phyloP scores from a whole-genome alignment of 345 rosid species.

The Psidium friedrichsthalianum region DNA sequence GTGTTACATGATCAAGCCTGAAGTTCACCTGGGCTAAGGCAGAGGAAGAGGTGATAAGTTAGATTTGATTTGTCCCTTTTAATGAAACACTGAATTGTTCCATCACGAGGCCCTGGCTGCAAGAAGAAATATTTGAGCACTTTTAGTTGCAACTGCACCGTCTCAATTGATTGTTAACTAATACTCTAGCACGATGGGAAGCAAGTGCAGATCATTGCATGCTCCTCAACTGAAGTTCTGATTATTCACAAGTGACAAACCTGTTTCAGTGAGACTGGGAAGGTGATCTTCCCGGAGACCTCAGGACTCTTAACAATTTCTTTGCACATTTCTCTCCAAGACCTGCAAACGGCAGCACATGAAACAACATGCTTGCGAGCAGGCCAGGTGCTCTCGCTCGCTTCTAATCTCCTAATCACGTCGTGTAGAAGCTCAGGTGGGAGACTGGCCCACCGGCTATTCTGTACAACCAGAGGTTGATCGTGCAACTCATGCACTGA shows the following conservation, averaged over 20 bases:
- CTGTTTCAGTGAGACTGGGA: conserved; percentile 92
- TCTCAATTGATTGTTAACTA: neutral
- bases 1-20: neutral
- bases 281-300: conserved; percentile 81
- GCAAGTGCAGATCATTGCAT: neutral
- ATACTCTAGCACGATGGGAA: neutral
- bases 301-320: conserved; percentile 84
- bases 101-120: conserved; percentile 91
- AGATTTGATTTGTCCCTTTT: conserved; percentile 86
- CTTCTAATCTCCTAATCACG: conserved; percentile 89
- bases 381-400: conserved; percentile 87
- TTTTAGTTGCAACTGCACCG: neutral
- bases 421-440: conserved; percentile 89
- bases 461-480: conserved; percentile 47
- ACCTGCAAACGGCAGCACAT: conserved; percentile 91
- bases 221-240: neutral
- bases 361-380: conserved; percentile 85
- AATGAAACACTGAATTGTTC: conserved; percentile 84
- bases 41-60: conserved; percentile 85
- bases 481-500: conserved; percentile 64
- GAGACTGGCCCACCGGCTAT: conserved; percentile 77
- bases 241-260: conserved; percentile 7
- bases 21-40: conserved; percentile 81
- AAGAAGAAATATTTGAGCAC: conserved; percentile 4
- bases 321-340: conserved; percentile 97